These are phyloP conservation scores for Rhodotorula glutinis DNA, from an alignment of 1,284 basidiomycete genomes.

Conservation along the genomic window DNA sequence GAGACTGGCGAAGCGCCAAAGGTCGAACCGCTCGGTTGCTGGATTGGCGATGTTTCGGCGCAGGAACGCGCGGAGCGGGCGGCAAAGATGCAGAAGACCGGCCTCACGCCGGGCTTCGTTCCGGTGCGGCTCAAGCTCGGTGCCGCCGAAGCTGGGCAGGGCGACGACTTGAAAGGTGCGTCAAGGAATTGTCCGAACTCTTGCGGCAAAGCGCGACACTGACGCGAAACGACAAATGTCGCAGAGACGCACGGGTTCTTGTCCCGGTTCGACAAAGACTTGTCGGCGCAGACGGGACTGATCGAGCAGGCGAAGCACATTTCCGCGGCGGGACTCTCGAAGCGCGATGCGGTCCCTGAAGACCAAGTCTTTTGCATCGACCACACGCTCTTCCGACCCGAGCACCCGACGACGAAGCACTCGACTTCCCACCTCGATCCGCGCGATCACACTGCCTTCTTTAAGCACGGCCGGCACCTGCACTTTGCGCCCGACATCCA, in stretches of 20 bases:
- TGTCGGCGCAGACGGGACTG: slow-evolving; percentile 25
- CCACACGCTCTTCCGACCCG: slow-evolving; percentile 35
- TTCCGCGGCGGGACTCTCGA: neutral
- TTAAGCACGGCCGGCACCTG: slow-evolving; percentile 32
- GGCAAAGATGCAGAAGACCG: slow-evolving; percentile 22
- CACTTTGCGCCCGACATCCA: slow-evolving; percentile 32
- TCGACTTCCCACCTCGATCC: slow-evolving; percentile 35
- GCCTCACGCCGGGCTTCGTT: slow-evolving; percentile 29
- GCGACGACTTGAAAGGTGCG: slow-evolving; percentile 31
- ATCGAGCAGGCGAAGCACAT: slow-evolving; percentile 36
- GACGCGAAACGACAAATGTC: neutral
- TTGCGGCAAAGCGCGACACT: neutral
- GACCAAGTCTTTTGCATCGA: slow-evolving; percentile 39
- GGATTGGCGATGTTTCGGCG: slow-evolving; percentile 18
- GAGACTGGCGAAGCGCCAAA: slow-evolving; percentile 8
- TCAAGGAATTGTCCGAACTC: too few relatives aligned
- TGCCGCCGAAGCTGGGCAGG: slow-evolving; percentile 6
- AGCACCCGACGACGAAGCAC: slow-evolving; percentile 24
- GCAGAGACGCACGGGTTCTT: slow-evolving; percentile 32
- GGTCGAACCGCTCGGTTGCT: slow-evolving; percentile 35
- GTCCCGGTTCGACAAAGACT: slow-evolving; percentile 33
- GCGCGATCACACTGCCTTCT: slow-evolving; percentile 37
- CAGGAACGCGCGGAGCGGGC: slow-evolving; percentile 15
- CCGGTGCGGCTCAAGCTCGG: slow-evolving; percentile 22
- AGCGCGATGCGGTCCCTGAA: slow-evolving; percentile 26